A percentile compares a stretch with the other conserved stretches of the same genome.
phyloP scores from a whole-genome alignment of 1,284 basidiomycete species.

The Pterula multifida region DNA sequence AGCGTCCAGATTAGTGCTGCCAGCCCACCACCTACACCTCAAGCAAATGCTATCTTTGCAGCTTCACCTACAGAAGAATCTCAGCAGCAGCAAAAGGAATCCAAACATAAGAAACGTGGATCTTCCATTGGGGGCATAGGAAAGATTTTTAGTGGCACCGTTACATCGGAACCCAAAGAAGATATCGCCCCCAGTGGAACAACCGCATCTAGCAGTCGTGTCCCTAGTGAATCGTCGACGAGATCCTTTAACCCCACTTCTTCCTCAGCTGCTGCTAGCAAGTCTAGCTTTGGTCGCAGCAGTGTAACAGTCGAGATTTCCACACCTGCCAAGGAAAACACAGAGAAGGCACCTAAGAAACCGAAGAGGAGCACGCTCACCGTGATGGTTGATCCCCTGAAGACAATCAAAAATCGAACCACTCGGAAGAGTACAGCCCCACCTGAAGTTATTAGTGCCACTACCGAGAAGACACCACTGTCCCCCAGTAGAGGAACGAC shows the following conservation, averaged over 20 bases:
- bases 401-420: slow-evolving; percentile 38
- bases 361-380: slow-evolving; percentile 68
- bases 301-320: background rate
- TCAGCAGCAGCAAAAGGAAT: background rate
- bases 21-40: background rate
- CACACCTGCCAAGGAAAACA: slow-evolving; percentile 10
- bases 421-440: slow-evolving; percentile 24
- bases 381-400: slow-evolving; percentile 71
- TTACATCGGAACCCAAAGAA: background rate
- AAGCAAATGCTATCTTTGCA: background rate
- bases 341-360: slow-evolving; percentile 33
- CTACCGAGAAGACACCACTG: slow-evolving; percentile 19
- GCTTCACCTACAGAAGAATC: background rate
- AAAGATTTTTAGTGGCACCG: background rate
- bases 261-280: background rate
- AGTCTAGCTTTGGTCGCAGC: background rate
- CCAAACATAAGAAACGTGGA: background rate
- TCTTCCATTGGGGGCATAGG: background rate
- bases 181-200: background rate
- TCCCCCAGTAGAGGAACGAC: slow-evolving; percentile 14
- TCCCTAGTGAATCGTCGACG: background rate
- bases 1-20: background rate
- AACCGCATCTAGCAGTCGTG: background rate
- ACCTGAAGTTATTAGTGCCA: background rate
- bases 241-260: background rate